phyloP scores from a whole-genome alignment of 2,329 filamentous ascomycete species.

The Colletotrichum abscissum region DNA sequence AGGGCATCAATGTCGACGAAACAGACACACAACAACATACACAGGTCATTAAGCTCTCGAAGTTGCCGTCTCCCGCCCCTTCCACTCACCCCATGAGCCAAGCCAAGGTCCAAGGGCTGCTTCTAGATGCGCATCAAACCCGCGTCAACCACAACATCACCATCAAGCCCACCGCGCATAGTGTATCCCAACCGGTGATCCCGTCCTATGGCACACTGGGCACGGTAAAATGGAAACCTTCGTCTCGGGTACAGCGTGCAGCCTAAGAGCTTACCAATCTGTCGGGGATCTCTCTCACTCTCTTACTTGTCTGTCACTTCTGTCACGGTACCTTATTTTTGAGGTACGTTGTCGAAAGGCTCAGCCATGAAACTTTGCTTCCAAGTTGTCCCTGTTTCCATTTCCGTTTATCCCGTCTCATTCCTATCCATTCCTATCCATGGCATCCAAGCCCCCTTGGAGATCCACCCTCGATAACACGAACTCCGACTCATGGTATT shows the following conservation, averaged over 20 bases:
- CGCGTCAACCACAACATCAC: background rate
- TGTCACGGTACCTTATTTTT: background rate
- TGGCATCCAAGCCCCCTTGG: background rate
- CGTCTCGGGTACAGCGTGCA: background rate
- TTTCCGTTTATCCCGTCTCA: background rate
- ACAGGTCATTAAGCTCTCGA: background rate
- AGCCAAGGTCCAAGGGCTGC: background rate
- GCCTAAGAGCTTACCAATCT: constrained; percentile 2
- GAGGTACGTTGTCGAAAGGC: background rate
- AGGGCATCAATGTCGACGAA: constrained; percentile 23
- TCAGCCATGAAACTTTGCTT: constrained; percentile 15
- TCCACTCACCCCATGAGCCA: background rate
- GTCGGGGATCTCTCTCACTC: background rate
- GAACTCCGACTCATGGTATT: constrained; percentile 21
- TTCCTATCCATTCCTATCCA: background rate
- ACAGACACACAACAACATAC: background rate
- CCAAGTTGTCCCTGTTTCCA: constrained; percentile 16
- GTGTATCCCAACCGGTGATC: constrained; percentile 4
- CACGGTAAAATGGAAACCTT: constrained; percentile 8
- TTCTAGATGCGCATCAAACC: constrained; percentile 7
- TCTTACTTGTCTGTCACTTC: background rate
- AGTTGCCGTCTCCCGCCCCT: constrained; percentile 1
- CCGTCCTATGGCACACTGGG: background rate
- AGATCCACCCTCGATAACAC: constrained; percentile 29
- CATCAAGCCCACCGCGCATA: background rate